Conservation (phyloP, 1,139 yeast species). For the Diutina siamensis region DNA sequence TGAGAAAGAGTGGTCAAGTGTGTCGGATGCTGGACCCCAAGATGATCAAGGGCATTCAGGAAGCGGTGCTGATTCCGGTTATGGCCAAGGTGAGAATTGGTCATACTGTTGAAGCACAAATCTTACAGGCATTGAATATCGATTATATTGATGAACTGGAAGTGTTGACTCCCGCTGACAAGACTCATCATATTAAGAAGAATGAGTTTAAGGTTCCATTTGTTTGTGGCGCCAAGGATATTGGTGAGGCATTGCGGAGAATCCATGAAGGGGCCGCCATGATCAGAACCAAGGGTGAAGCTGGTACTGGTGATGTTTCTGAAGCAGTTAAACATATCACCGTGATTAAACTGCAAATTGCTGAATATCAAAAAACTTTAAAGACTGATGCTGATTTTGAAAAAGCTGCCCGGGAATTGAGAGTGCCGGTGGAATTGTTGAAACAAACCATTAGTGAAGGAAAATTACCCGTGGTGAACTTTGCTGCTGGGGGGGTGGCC, state of each 20-base stretch:
- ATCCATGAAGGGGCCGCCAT: slow-evolving; percentile 80
- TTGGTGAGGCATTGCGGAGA: slow-evolving; percentile 79
- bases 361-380: slow-evolving; percentile 27
- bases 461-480: slow-evolving; percentile 73
- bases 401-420: slow-evolving; percentile 40
- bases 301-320: slow-evolving; percentile 81
- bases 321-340: slow-evolving; percentile 77
- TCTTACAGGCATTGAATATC: slow-evolving; percentile 59
- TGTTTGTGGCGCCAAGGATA: slow-evolving; percentile 77
- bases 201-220: slow-evolving; percentile 59
- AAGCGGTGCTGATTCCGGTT: slow-evolving; percentile 61
- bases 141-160: slow-evolving; percentile 83
- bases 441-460: slow-evolving; percentile 43
- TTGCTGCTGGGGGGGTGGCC: slow-evolving; percentile 88
- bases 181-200: slow-evolving; percentile 54
- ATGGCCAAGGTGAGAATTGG: slow-evolving; percentile 89
- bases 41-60: slow-evolving; percentile 70
- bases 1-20: slow-evolving; percentile 74
- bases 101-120: slow-evolving; percentile 75
- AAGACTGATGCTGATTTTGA: slow-evolving; percentile 19
- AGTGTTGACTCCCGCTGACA: slow-evolving; percentile 77
- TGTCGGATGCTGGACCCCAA: slow-evolving; percentile 84
- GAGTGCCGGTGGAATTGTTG: slow-evolving; percentile 50
- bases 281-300: slow-evolving; percentile 84
- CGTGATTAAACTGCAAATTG: slow-evolving; percentile 46